Base-by-base conservation (phyloP, 495 filamentous ascomycete genomes). In the Pyronema omphalodes region DNA sequence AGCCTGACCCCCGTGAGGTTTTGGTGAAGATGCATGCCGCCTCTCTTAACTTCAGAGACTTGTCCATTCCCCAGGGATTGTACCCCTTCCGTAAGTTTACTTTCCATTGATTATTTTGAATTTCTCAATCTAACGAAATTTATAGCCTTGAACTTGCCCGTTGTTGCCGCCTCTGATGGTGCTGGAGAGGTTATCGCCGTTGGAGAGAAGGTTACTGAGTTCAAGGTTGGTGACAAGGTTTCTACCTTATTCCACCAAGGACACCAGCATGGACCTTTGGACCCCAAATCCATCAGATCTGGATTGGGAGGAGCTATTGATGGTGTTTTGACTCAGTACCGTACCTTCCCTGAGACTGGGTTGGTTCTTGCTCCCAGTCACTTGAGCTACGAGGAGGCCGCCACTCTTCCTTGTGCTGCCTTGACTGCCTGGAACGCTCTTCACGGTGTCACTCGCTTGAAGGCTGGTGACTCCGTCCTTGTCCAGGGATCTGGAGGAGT, bases 241-340 rank as follows among this genome's bases (percentile, higher is more conserved):
- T 66, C 67, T 9, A 67, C 65, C 7, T 66, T 71, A 23, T 54
- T 54, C 52, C 9, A 54, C 52, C 52, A 54, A 18, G 40, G 19
- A 15, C 37, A 54, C 29, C 41, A 45, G 29, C 69, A 72, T 55
- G 57, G 59, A 18, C 64, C 64, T 59, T 9, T 48, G 5, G 49
- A 59, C 0, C 56, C 60, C 0, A n/a, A 3, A 40, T 11, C 29
- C 39, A 46, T 46, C 40, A 39, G 14, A 9, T 45, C 52, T 8
- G 50, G 55, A 18, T 57, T 96, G 88, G 34, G 78, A 82, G 6
- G 84, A 68, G 51, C 89, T 74, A 65, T 94, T 86, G 23, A 54
- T 14, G 71, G 71, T 23, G 65, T 56, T 46, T 71, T 63, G 47
- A 67, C 67, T 6, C 68, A 73, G 57, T 73, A 71, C 34, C 63